Percentiles rank a stretch among this genome's conserved stretches.
Conservation (phyloP, 2,329 filamentous ascomycete genomes). For the Pseudofabraea citricarpa region DNA sequence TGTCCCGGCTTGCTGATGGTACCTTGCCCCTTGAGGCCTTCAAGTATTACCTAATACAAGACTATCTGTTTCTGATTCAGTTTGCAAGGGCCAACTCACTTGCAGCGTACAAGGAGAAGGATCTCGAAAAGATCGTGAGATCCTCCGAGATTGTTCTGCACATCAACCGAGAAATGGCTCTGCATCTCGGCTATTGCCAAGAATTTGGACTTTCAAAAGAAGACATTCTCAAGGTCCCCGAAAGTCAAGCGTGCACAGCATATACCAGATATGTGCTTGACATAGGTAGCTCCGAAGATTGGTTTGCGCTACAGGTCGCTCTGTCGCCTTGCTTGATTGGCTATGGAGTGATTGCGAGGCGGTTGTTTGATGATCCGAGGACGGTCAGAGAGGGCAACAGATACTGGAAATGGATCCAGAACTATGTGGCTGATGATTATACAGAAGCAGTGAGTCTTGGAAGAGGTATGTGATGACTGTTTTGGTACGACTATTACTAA, state of each 20-base stretch:
- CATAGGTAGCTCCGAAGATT: conserved; percentile 80
- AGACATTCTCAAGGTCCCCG: conserved; percentile 65
- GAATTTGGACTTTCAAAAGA: conserved; percentile 68
- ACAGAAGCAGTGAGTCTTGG: conserved; percentile 63
- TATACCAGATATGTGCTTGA: conserved; percentile 72
- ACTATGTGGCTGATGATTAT: conserved; percentile 78
- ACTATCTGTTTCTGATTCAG: conserved; percentile 77
- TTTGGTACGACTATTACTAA: neutral
- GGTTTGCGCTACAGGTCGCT: conserved; percentile 76
- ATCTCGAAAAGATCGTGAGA: conserved; percentile 63
- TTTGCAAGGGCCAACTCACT: conserved; percentile 82
- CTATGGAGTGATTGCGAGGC: conserved; percentile 70
- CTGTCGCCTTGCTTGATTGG: conserved; percentile 84
- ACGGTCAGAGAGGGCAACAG: conserved; percentile 58
- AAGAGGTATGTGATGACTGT: conserved; percentile 46
- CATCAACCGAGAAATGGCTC: conserved; percentile 69
- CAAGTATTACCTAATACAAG: conserved; percentile 81
- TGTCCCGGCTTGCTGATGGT: conserved; percentile 67
- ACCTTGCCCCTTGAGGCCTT: conserved; percentile 69
- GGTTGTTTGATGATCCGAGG: conserved; percentile 55
- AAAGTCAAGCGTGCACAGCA: conserved; percentile 70
- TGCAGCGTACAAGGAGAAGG: conserved; percentile 75
- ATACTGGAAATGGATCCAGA: conserved; percentile 87
- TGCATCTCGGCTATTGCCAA: conserved; percentile 77
- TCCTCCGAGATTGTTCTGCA: conserved; percentile 66